phyloP scores from a whole-genome alignment of 148 eudicot species.

The Agrostemma githago region DNA sequence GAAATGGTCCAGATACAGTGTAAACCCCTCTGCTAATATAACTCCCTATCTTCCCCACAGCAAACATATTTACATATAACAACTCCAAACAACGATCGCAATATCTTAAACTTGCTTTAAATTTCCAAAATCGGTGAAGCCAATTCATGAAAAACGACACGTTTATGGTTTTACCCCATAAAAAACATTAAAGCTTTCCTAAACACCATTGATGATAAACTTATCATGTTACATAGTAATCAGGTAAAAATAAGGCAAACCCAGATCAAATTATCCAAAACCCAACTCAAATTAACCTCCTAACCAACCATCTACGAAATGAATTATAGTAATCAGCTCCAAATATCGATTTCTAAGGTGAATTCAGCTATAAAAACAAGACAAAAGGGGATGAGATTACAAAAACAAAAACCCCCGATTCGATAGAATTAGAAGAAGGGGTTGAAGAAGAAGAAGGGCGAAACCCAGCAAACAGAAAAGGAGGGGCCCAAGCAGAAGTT shows the following conservation, averaged over 20 bases:
- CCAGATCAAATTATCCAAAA: not conserved
- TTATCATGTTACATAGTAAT: not conserved
- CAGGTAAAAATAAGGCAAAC: constrained; percentile 14
- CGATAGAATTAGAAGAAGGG: not conserved
- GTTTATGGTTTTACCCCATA: not conserved
- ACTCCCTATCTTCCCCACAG: constrained; percentile 80
- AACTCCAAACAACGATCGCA: constrained; percentile 21
- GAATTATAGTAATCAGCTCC: not conserved
- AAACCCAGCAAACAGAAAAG: not conserved
- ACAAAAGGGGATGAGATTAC: not conserved
- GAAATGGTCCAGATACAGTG: constrained; percentile 79
- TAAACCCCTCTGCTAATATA: constrained; percentile 64
- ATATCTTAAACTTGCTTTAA: not conserved
- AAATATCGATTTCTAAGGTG: not conserved
- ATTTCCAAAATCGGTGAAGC: not conserved
- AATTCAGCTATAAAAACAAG: constrained; percentile 10
- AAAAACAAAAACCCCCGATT: constrained; percentile 18
- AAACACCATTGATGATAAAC: constrained; percentile 6
- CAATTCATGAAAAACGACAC: not conserved
- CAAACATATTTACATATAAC: constrained; percentile 49
- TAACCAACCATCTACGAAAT: not conserved
- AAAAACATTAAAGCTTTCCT: constrained; percentile 9
- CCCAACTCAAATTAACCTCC: constrained; percentile 11
- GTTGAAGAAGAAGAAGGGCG: not conserved
- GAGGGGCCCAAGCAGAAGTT: not conserved